phyloP scores from a whole-genome alignment of 2,329 filamentous ascomycete genomes.

The Talaromyces sp. region DNA sequence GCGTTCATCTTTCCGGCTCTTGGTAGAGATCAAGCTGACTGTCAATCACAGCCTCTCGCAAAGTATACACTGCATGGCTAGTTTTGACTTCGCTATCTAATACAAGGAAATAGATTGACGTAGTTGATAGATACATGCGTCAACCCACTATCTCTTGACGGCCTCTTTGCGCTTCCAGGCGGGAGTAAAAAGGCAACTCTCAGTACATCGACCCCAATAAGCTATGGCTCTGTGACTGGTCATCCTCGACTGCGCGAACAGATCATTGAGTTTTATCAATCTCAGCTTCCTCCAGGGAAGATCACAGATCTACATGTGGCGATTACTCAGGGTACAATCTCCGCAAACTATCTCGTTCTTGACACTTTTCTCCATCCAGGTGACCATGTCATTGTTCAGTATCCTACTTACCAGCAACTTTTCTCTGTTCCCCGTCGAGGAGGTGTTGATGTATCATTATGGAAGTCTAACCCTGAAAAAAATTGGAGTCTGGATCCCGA shows the following conservation, averaged over 20 bases:
- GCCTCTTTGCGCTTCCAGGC: neutral
- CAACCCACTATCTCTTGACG: neutral
- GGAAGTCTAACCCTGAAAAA: neutral
- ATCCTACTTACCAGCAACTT: constrained; percentile 82
- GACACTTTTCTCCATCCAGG: constrained; percentile 68
- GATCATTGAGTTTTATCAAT: neutral
- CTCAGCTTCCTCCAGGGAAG: neutral
- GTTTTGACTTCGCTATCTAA: neutral
- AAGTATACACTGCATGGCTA: neutral
- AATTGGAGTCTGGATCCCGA: neutral
- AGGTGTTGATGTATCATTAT: neutral
- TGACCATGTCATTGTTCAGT: constrained; percentile 81
- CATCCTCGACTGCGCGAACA: neutral
- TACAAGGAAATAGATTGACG: neutral
- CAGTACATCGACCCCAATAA: neutral
- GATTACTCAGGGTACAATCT: constrained; percentile 61
- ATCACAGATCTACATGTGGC: neutral
- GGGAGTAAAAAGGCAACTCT: neutral
- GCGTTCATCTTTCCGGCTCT: too few relatives aligned
- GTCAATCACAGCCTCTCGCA: neutral
- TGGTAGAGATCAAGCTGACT: neutral
- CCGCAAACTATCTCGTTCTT: constrained; percentile 72
- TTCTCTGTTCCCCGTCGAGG: constrained; percentile 61
- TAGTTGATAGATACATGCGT: neutral
- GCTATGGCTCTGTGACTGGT: neutral